A percentile compares a stretch with the other conserved stretches of the same genome.
Conservation (phyloP, 768 basidiomycete genomes). For the Paxillus involutus region DNA sequence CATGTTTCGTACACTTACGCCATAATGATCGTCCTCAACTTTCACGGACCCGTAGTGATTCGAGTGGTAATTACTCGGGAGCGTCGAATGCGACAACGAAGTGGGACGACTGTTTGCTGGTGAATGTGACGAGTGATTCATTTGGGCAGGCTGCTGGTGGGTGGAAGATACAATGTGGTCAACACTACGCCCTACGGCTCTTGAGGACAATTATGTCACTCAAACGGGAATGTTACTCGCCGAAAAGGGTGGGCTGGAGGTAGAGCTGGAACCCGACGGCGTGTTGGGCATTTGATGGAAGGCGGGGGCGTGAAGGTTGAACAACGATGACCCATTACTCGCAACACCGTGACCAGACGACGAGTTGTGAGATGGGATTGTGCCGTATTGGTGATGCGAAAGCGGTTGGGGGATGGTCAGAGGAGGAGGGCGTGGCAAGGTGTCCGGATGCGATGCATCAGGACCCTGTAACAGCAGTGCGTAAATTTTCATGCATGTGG, state of each 20-base stretch:
- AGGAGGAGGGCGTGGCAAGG: slow-evolving; percentile 47
- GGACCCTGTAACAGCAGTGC: slow-evolving; percentile 36
- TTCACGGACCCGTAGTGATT: slow-evolving; percentile 58
- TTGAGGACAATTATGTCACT: slow-evolving; percentile 26
- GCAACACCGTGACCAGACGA: slow-evolving; percentile 41
- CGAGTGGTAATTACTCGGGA: slow-evolving; percentile 44
- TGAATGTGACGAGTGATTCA: slow-evolving; percentile 57
- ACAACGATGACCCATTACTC: slow-evolving; percentile 41
- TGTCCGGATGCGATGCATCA: slow-evolving; percentile 41
- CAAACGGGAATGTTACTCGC: slow-evolving; percentile 63
- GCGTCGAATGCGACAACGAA: slow-evolving; percentile 37
- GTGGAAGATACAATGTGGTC: slow-evolving; percentile 40
- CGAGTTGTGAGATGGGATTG: slow-evolving; percentile 38
- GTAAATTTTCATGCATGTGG: neutral
- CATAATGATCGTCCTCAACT: slow-evolving; percentile 65
- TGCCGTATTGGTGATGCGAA: slow-evolving; percentile 50
- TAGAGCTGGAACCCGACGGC: slow-evolving; percentile 69
- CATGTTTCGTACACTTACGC: slow-evolving; percentile 36
- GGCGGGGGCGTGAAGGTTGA: slow-evolving; percentile 53
- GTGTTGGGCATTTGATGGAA: slow-evolving; percentile 68
- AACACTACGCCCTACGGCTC: slow-evolving; percentile 53
- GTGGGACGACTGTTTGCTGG: slow-evolving; percentile 49
- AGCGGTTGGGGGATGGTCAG: slow-evolving; percentile 60
- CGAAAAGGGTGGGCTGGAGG: slow-evolving; percentile 83
- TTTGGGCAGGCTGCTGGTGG: slow-evolving; percentile 63